phyloP scores from a whole-genome alignment of 2,329 filamentous ascomycete genomes.

The Albophoma yamanashiensis region DNA sequence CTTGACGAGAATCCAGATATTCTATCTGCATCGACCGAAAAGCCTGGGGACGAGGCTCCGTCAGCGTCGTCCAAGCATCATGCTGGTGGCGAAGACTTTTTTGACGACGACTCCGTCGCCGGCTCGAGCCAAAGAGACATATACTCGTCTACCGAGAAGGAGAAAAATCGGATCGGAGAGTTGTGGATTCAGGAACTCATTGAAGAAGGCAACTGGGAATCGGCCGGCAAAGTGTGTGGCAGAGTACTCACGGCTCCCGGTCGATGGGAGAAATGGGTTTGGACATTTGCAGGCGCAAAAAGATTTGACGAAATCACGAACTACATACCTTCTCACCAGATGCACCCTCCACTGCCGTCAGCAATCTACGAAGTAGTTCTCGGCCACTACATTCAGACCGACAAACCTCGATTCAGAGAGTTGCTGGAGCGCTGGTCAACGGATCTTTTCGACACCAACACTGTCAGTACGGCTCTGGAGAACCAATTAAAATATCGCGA shows the following conservation, averaged over 20 bases:
- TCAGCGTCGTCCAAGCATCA: slow-evolving; percentile 30
- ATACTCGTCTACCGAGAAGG: slow-evolving; percentile 63
- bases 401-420: slow-evolving; percentile 66
- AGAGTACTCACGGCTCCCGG: slow-evolving; percentile 71
- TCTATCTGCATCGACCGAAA: slow-evolving; percentile 32
- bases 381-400: slow-evolving; percentile 73
- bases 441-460: slow-evolving; percentile 71
- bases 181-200: slow-evolving; percentile 86
- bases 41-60: slow-evolving; percentile 25
- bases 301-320: slow-evolving; percentile 85
- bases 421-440: slow-evolving; percentile 75
- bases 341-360: slow-evolving; percentile 68
- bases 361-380: slow-evolving; percentile 84
- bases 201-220: slow-evolving; percentile 60
- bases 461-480: slow-evolving; percentile 68
- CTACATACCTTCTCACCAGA: slow-evolving; percentile 66
- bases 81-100: slow-evolving; percentile 50
- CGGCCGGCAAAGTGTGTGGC: slow-evolving; percentile 70
- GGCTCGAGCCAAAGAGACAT: slow-evolving; percentile 47
- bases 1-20: slow-evolving; percentile 80
- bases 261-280: slow-evolving; percentile 93
- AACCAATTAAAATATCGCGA: slow-evolving; percentile 70
- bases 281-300: slow-evolving; percentile 76
- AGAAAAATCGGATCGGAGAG: slow-evolving; percentile 86
- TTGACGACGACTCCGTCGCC: slow-evolving; percentile 52